A percentile compares a stretch with the other conserved stretches of the same genome.
These are phyloP conservation scores for Coemansia sp. DNA, from an alignment of 192 early-diverging fungal species.

Conservation along the genomic window DNA sequence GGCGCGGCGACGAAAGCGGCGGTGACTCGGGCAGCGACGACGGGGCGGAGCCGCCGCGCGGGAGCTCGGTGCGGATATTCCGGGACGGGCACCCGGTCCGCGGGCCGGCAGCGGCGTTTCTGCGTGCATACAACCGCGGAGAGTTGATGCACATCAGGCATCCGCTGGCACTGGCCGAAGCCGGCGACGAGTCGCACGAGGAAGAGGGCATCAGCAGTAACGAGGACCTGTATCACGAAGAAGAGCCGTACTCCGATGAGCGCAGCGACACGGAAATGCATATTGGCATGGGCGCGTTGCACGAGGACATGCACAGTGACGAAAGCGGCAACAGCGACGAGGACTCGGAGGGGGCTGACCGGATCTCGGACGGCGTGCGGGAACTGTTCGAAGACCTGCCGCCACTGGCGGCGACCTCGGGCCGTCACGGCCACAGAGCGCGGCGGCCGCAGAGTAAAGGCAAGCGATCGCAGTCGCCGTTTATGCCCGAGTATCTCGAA, in stretches of 20 bases:
- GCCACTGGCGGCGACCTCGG: neutral
- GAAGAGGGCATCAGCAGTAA: neutral
- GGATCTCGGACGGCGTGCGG: constrained; percentile 1
- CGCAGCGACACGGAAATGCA: constrained; percentile 1
- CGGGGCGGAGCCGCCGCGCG: neutral
- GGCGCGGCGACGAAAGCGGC: neutral
- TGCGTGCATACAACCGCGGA: neutral
- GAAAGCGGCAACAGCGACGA: constrained; percentile 2
- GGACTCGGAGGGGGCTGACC: no score
- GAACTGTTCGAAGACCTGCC: constrained; percentile 25
- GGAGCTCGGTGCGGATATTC: neutral
- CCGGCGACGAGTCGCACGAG: neutral
- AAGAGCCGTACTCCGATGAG: neutral
- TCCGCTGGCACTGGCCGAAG: neutral
- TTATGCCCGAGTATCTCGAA: constrained; percentile 40
- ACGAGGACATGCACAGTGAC: neutral
- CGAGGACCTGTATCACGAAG: neutral
- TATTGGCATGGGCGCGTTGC: neutral
- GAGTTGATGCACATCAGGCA: neutral
- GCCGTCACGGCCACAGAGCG: no score
- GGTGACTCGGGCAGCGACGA: neutral
- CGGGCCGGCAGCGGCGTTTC: neutral
- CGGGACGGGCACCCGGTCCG: neutral
- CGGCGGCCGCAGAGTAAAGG: constrained; percentile 7
- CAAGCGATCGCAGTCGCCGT: constrained; percentile 2